Evolutionary conservation across 2,329 filamentous ascomycete genomes (phyloP).

Genomic region (Diaporthe sp.): DNA sequence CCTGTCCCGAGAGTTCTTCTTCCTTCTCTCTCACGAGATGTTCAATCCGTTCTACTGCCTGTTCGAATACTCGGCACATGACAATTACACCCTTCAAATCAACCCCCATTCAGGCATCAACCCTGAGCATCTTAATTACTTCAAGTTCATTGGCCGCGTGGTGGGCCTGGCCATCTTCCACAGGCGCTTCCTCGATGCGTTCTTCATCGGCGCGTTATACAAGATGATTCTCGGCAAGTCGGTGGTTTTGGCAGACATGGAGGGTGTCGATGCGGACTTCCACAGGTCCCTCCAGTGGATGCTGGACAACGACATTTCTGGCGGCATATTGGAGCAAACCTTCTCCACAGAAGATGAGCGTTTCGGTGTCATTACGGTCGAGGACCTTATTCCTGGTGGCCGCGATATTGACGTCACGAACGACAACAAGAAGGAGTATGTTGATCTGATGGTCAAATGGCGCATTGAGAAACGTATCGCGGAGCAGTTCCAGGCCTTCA

Average conservation of each 20-base stretch:
- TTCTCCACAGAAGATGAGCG: constrained; percentile 98
- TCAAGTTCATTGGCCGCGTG: constrained; percentile 99
- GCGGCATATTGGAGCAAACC: constrained; percentile 92
- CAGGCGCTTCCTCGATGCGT: constrained; percentile 95
- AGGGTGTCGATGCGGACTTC: constrained; percentile 98
- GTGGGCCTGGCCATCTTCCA: constrained; percentile 99
- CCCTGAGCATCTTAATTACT: constrained; percentile 98
- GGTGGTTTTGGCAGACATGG: constrained; percentile 94
- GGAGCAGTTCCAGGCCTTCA: constrained; percentile 98
- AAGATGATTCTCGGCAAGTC: constrained; percentile 99
- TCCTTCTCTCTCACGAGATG: constrained; percentile 99
- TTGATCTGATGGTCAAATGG: constrained; percentile 99
- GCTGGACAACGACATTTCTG: constrained; percentile 94
- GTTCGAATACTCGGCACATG: constrained; percentile 99
- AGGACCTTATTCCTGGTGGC: constrained; percentile 92
- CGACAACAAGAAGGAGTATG: constrained; percentile 99
- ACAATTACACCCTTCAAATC: constrained; percentile 99
- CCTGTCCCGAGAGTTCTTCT: constrained; percentile 98
- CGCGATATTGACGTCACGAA: constrained; percentile 96
- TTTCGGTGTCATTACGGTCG: constrained; percentile 93
- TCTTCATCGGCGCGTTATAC: constrained; percentile 99
- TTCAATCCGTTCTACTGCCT: constrained; percentile 99
- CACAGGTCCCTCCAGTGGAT: constrained; percentile 98
- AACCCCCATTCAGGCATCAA: constrained; percentile 99
- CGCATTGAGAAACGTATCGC: constrained; percentile 98